Conservation (phyloP, 805 yeast genomes). For the Wickerhamomyces canadensis region DNA sequence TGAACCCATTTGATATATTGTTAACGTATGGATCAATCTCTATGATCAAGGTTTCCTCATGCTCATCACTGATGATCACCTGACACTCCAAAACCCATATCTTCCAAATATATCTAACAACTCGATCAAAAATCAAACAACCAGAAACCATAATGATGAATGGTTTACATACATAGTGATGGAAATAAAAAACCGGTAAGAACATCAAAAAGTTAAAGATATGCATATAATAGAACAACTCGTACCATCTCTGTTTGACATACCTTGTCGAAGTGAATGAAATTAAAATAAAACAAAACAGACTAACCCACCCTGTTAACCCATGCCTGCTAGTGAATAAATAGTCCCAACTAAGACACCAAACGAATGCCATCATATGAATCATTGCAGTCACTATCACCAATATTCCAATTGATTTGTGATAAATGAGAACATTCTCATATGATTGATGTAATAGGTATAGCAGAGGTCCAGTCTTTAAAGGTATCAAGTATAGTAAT, state of each 20-base stretch:
- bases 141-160: slow-evolving; percentile 14
- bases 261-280: slow-evolving; percentile 11
- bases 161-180: slow-evolving; percentile 21
- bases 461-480: slow-evolving; percentile 21
- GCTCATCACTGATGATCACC: slow-evolving; percentile 1
- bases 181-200: slow-evolving; percentile 22
- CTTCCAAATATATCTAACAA: slow-evolving; percentile 11
- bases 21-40: slow-evolving; percentile 8
- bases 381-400: slow-evolving; percentile 14
- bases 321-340: slow-evolving; percentile 4
- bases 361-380: slow-evolving; percentile 15
- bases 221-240: slow-evolving; percentile 19
- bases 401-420: slow-evolving; percentile 19
- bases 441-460: slow-evolving; percentile 16
- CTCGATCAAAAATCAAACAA: slow-evolving; percentile 17
- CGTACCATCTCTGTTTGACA: slow-evolving; percentile 16
- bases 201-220: slow-evolving; percentile 12
- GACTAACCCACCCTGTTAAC: slow-evolving; percentile 14
- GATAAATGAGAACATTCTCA: slow-evolving; percentile 20
- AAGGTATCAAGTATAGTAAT: slow-evolving; percentile 21
- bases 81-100: slow-evolving; percentile 14
- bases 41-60: slow-evolving; percentile 8
- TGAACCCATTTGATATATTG: background rate
- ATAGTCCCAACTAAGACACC: slow-evolving; percentile 19
- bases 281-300: slow-evolving; percentile 8